Evolutionary conservation across 1,284 basidiomycete species (phyloP).

Genomic region (Malassezia pachydermatis): DNA sequence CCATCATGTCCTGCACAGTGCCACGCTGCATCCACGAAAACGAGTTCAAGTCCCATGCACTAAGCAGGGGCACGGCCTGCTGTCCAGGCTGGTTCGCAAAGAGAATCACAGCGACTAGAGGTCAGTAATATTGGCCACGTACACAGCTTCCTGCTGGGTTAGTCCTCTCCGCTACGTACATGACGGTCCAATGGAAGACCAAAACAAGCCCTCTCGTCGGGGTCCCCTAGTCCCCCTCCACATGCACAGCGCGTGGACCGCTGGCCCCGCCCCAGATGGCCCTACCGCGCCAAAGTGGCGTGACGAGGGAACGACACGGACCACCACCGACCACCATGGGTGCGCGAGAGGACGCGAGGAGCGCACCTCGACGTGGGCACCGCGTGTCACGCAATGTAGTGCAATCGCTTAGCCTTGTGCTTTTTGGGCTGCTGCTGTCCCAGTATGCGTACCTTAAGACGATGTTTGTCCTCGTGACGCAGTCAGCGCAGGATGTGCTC

Average conservation of each 20-base stretch:
- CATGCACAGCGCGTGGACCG: no score
- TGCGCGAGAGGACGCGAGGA: no score
- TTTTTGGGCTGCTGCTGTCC: no score
- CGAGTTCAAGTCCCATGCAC: constrained; percentile 71
- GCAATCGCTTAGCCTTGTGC: no score
- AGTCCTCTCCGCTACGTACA: constrained; percentile 2
- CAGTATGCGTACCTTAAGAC: neutral
- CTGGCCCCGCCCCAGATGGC: no score
- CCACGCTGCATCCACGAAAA: constrained; percentile 87
- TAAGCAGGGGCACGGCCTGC: constrained; percentile 57
- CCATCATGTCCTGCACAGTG: constrained; percentile 48
- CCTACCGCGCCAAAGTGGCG: no score
- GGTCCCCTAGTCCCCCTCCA: no score
- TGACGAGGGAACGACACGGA: no score
- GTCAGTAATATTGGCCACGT: constrained; percentile 2
- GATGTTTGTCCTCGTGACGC: neutral
- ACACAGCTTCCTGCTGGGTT: constrained; percentile 19
- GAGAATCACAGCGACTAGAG: constrained; percentile 30
- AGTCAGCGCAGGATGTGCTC: neutral
- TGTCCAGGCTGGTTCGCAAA: constrained; percentile 43
- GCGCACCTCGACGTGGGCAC: no score
- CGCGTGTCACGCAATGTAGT: no score
- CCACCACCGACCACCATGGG: no score
- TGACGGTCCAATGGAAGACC: neutral
- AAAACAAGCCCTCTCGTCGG: neutral